These are phyloP conservation scores for Ceratocystis destructans DNA, from an alignment of 2,329 filamentous ascomycete species.

Conservation along the genomic window DNA sequence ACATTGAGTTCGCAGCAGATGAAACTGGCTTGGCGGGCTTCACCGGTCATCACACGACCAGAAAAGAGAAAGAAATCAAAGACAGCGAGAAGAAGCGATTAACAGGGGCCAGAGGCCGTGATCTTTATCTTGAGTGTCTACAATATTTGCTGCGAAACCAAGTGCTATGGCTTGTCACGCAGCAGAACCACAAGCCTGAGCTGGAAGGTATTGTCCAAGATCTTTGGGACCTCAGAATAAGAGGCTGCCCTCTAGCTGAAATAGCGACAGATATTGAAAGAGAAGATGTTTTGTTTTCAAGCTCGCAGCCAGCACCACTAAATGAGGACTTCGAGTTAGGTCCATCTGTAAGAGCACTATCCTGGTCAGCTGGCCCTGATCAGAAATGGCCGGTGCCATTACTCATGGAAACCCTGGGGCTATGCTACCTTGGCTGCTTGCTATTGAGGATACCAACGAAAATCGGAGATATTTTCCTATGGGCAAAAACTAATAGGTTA, in stretches of 20 bases:
- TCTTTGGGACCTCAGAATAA: constrained; percentile 63
- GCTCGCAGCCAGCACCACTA: constrained; percentile 26
- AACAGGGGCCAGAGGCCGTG: constrained; percentile 52
- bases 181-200: constrained; percentile 53
- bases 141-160: constrained; percentile 79
- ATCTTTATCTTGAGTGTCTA: constrained; percentile 69
- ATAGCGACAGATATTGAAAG: neutral
- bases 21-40: constrained; percentile 54
- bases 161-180: constrained; percentile 55
- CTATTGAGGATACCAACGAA: constrained; percentile 65
- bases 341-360: constrained; percentile 26
- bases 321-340: constrained; percentile 21
- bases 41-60: constrained; percentile 32
- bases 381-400: constrained; percentile 46
- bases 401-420: constrained; percentile 57
- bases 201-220: constrained; percentile 69
- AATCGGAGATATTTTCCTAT: constrained; percentile 56
- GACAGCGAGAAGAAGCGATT: constrained; percentile 44
- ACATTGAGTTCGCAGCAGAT: constrained; percentile 44
- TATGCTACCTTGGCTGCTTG: constrained; percentile 69
- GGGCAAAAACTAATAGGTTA: constrained; percentile 53
- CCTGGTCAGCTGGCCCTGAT: constrained; percentile 34
- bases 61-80: constrained; percentile 35
- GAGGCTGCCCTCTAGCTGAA: constrained; percentile 27
- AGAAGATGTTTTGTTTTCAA: constrained; percentile 22